A percentile compares a stretch with the other conserved stretches of the same genome.
Conservation (phyloP, 2,329 filamentous ascomycete species). For the Arthrobotrys megalospora region DNA sequence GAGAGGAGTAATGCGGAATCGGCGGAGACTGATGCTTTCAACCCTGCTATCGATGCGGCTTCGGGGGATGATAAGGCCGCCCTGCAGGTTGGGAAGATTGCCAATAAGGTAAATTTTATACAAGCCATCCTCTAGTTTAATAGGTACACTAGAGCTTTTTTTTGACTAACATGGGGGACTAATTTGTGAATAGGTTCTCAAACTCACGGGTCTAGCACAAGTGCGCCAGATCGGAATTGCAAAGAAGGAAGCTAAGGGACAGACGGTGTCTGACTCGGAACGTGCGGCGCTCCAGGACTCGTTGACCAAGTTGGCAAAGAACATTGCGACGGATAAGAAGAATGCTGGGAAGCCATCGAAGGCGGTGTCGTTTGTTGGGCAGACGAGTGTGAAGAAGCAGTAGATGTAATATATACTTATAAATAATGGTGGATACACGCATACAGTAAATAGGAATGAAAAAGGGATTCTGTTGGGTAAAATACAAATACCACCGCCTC, state of each 20-base stretch:
- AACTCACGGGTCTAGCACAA: conserved; percentile 70
- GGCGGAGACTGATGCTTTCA: conserved; percentile 73
- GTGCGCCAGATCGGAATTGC: conserved; percentile 71
- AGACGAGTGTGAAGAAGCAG: conserved; percentile 56
- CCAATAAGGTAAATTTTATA: conserved; percentile 53
- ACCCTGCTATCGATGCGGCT: conserved; percentile 71
- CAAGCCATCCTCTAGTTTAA: neutral
- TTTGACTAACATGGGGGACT: neutral
- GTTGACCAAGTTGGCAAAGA: conserved; percentile 72
- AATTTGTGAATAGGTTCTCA: conserved; percentile 71
- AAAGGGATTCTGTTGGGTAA: conserved; percentile 10
- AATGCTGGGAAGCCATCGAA: conserved; percentile 70
- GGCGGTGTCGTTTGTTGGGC: conserved; percentile 66
- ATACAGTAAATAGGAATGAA: conserved; percentile 6
- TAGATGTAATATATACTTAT: conserved; percentile 2
- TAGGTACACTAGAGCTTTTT: too few relatives aligned
- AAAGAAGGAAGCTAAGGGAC: conserved; percentile 70
- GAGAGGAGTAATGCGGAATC: conserved; percentile 73
- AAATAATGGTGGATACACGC: neutral
- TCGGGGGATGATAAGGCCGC: conserved; percentile 70
- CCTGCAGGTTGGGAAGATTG: conserved; percentile 67
- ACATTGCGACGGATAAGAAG: conserved; percentile 70
- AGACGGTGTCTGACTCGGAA: conserved; percentile 67
- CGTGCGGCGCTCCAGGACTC: conserved; percentile 69
- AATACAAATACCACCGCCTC: neutral